Base-by-base conservation (phyloP, 352 stramenopile species). In the Pythium sp. region DNA sequence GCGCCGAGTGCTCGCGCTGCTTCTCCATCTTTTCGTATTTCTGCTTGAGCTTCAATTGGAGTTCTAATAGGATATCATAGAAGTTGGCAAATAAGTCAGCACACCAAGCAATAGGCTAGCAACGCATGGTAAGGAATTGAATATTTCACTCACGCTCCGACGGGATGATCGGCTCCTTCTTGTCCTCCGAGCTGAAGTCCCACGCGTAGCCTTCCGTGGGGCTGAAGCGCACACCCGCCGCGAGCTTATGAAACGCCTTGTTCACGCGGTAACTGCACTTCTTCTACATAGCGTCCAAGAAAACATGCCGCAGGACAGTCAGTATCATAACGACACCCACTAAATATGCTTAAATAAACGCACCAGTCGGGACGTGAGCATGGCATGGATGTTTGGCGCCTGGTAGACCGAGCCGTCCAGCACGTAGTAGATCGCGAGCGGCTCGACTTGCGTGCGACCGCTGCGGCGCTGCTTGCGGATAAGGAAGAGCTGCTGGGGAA, bases 11-110 rank as follows among this genome's bases (percentile, higher is more conserved):
- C 70, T 94, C 86, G 69, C 84, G 82, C 69, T 92, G 86, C 58
- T 94, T 94, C 60, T 94, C 85, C 77, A 93, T 89, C 69, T 94
- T 94, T 58, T 95, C 87, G 67, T 85, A 86, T 54, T 93, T 94
- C 46, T 93, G 87, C 76, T 95, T 95, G 53, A 94, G 79, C 74
- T 94, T 94, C 38, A 94, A 72, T 56, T 92, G 84, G 46, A 95
- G 68, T 62, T 93, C 87, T 95, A 32, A 32, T 32, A 32, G 30
- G 63, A 47, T 51, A 5, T 24, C 30, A 32, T 1, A 60, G 14
- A 11, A 20, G 24, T 5, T 47, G 24, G 2, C 20, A n/a, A 61
- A n/a, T 28, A 3, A 20, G 34, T 61, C 12, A 61, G 56, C 4
- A 12, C n/a, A 11, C 3, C 36, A 20, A 36, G 11, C 41, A 49